These are phyloP conservation scores for Penicillium argentinense DNA, from an alignment of 495 filamentous ascomycete species.

Conservation along the genomic window DNA sequence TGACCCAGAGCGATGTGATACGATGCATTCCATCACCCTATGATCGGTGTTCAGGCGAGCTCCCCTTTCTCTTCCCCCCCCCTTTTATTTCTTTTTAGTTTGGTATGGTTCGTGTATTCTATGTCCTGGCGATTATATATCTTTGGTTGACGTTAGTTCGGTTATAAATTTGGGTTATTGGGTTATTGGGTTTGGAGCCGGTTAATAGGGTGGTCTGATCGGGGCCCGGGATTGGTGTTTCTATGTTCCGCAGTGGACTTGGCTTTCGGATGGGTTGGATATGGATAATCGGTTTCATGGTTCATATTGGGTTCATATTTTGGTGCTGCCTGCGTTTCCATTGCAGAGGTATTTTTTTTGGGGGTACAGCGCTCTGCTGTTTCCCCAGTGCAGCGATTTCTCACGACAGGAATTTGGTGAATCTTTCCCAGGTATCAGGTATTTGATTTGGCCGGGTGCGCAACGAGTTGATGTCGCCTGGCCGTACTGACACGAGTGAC, in stretches of 20 bases:
- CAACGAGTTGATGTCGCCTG: background rate
- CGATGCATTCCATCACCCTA: too few relatives aligned
- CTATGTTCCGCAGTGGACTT: background rate
- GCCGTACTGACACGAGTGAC: constrained; percentile 19
- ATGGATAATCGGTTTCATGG: too few relatives aligned
- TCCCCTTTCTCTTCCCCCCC: constrained; percentile 3
- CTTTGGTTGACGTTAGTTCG: background rate
- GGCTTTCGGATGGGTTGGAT: constrained; percentile 1
- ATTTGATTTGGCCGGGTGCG: background rate
- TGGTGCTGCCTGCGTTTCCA: background rate
- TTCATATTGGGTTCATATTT: too few relatives aligned
- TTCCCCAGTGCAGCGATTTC: too few relatives aligned
- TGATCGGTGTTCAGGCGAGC: too few relatives aligned
- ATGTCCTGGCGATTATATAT: constrained; percentile 10
- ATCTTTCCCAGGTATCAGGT: background rate
- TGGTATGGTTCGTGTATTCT: constrained; percentile 6
- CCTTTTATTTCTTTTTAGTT: constrained; percentile 5
- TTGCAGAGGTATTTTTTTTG: background rate
- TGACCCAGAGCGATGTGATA: too few relatives aligned
- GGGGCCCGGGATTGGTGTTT: background rate
- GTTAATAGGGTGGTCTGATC: background rate
- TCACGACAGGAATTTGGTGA: constrained; percentile 3
- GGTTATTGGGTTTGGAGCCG: background rate
- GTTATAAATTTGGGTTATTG: too few relatives aligned
- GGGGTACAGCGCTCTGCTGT: background rate